Base-by-base conservation (phyloP, 495 filamentous ascomycete species). In the Penicillium tannophilum region DNA sequence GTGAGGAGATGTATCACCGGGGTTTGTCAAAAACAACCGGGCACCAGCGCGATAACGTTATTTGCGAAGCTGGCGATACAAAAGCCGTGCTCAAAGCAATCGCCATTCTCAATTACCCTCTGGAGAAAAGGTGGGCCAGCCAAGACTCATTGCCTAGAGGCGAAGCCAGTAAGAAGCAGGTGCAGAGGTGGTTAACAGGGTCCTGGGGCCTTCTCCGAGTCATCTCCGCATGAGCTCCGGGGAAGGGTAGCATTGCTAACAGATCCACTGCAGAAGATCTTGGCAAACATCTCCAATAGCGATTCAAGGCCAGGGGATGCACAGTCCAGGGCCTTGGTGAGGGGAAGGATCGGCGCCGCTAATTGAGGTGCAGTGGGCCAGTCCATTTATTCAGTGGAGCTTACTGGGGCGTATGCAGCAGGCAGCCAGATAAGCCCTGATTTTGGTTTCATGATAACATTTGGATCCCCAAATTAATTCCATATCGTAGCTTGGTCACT, bases 221-320 rank as follows among this genome's bases (percentile, higher is more conserved):
- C 43, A 66, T 60, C 63, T 62, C 63, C 63, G 66, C 60, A 55
- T 63, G 66, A 66, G 58, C 46, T 64, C 63, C 66, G 66, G 63
- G 47, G 43, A 56, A 58, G 4, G 65, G 65, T 63, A 45, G 43
- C 47, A 64, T 63, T 50, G 33, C 20, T 49, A 47, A 47, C 23
- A 9, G 4, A 24, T 11, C 14, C 6, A 28, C 9, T 6, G 23
- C 23, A 26, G 19, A 6, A 16, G 28, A 12, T 47, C 45, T 47
- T 47, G 45, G 45, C 45, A 10, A 12, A 11, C 3, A 28, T 3
- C 30, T 52, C 30, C 30, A 52, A 33, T 35, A 23, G 28, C 30
- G 20, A 52, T 36, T 19, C 28, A 17, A 26, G 19, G 0, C 7
- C 20, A 23, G 20, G 31, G 5, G 31, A 33, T 33, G 31, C 31